Evolutionary conservation across 345 rosid genomes (phyloP), one percentile per base, ranked within the genome.

Genomic region (Salix suchowensis): DNA sequence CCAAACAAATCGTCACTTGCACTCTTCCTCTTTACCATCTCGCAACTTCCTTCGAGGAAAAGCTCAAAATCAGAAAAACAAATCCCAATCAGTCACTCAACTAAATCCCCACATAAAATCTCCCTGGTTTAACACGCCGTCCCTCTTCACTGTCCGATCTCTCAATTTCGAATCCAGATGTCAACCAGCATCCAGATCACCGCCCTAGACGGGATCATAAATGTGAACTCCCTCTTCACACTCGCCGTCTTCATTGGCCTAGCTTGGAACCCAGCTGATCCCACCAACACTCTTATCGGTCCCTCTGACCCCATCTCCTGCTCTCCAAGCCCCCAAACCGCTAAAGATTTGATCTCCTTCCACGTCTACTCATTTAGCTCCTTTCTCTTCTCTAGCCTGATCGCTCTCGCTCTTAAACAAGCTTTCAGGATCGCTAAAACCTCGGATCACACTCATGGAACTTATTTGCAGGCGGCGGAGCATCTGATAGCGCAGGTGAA

Each of bases 171-270:
- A 6, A 37, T 42, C 52, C 14, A 44, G 37, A 90, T 88, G 94
- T 81, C 90, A 54, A 93, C 99, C 78, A 89, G 85, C 83, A 88
- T 91, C 85, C 96, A 93, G 79, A 82, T 96, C 80, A 88, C 97
- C 69, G 96, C 99, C 26, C 86, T 96, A 3, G 99, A 93, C 84
- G 94, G 88, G 68, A 81, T 96, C 76, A 86, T 93, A 5, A 90
- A 91, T 79, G 93, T 89, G 30, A 95, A 93, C 90, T 93, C 98
- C 32, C 96, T 95, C 76, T 95, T 95, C 89, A 95, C 97, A 0
- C 85, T 93, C 34, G 98, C 96, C 36, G 98, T 95, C 62, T 95
- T 95, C 90, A 62, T 95, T 66, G 97, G 98, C 58, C 86, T 95
- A 5, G 80, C 94, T 5, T 89, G 97, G 97, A 86, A 90, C 86